Conservation (phyloP, 257 asterid species). For the Fraxinus cuspidata region DNA sequence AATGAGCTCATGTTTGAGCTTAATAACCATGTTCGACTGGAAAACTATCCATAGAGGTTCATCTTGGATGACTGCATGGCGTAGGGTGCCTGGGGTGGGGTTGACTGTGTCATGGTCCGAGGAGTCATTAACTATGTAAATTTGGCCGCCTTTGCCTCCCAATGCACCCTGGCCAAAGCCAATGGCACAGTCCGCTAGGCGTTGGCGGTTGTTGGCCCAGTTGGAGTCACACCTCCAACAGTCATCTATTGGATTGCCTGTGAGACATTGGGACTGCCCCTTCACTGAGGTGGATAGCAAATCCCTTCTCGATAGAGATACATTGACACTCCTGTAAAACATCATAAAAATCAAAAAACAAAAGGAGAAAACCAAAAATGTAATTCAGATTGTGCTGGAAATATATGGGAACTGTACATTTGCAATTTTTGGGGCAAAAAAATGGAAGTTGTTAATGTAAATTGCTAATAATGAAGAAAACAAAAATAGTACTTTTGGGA, state of each 20-base stretch:
- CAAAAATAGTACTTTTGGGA: not conserved
- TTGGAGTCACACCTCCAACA: constrained; percentile 58
- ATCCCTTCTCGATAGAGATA: constrained; percentile 52
- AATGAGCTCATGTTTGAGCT: constrained; percentile 70
- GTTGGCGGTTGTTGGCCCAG: constrained; percentile 62
- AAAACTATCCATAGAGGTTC: constrained; percentile 87
- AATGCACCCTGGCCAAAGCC: constrained; percentile 68
- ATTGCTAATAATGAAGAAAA: constrained; percentile 8
- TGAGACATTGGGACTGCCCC: constrained; percentile 58
- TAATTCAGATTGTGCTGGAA: not conserved
- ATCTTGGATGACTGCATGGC: constrained; percentile 81
- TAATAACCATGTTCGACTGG: constrained; percentile 58
- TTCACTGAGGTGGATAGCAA: constrained; percentile 36
- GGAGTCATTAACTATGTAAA: constrained; percentile 68
- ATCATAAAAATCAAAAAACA: not conserved
- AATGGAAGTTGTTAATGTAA: not conserved
- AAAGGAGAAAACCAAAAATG: not conserved
- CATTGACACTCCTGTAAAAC: constrained; percentile 52
- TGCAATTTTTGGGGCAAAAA: constrained; percentile 2
- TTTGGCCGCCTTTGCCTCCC: constrained; percentile 77
- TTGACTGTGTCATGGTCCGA: constrained; percentile 57
- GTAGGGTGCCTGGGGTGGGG: constrained; percentile 78
- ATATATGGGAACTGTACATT: constrained; percentile 10
- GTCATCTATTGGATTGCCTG: constrained; percentile 61
- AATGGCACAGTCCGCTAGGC: constrained; percentile 71